These are phyloP conservation scores for Coemansia sp. DNA, from an alignment of 192 early-diverging fungal genomes.

Conservation along the genomic window DNA sequence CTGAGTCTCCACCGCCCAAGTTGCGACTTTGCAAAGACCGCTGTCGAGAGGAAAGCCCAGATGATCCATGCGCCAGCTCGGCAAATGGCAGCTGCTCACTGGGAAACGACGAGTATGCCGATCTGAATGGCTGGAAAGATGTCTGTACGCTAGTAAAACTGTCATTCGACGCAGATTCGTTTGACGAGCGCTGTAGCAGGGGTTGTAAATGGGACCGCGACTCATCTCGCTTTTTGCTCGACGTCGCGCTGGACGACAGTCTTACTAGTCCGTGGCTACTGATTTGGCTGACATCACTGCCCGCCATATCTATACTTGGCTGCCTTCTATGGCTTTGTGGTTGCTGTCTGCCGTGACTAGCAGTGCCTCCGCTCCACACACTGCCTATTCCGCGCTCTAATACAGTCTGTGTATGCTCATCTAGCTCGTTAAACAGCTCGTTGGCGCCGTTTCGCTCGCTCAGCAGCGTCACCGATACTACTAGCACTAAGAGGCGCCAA, in stretches of 20 bases:
- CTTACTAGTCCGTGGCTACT: conserved; percentile 6
- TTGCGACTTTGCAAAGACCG: not conserved
- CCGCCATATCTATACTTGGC: conserved; percentile 4
- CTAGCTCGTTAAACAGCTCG: conserved; percentile 22
- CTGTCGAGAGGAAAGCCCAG: conserved; percentile 6
- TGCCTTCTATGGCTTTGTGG: not conserved
- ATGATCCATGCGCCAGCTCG: not conserved
- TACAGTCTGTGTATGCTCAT: conserved; percentile 9
- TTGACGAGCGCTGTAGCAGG: not conserved
- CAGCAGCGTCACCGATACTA: conserved; percentile 40
- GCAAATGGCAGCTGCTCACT: conserved; percentile 9
- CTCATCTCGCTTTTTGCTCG: not conserved
- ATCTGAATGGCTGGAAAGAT: conserved; percentile 28
- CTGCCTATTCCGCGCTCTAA: conserved; percentile 29
- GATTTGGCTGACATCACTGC: conserved; percentile 1
- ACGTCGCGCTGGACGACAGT: conserved; percentile 3
- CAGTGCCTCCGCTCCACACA: conserved; percentile 25
- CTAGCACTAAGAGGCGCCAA: conserved; percentile 41
- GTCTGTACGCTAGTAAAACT: conserved; percentile 29
- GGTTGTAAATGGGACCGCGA: not conserved
- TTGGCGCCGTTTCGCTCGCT: conserved; percentile 41
- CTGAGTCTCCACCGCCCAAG: not conserved
- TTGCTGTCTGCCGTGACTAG: not conserved
- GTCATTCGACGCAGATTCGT: conserved; percentile 13
- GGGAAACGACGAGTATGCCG: conserved; percentile 32